Percentiles rank a stretch among this genome's conserved stretches.
These are phyloP conservation scores for Solanum piurae DNA, from an alignment of 257 asterid species.

Conservation along the genomic window DNA sequence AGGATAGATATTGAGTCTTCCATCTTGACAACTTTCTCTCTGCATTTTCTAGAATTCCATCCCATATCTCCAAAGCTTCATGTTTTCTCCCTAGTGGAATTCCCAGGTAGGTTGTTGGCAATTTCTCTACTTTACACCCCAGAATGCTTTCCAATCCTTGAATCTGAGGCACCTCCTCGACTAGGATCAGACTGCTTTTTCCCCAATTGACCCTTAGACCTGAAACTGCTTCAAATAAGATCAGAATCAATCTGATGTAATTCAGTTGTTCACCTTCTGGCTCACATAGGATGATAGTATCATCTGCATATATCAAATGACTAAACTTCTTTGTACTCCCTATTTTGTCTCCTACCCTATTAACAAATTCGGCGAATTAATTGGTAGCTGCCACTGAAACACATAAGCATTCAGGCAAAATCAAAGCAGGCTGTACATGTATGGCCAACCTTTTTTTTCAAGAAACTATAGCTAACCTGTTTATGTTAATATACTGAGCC, in stretches of 20 bases:
- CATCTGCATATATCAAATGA: not conserved
- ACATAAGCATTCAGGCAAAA: not conserved
- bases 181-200: not conserved
- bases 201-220: not conserved
- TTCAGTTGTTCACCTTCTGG: not conserved
- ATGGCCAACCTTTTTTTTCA: not conserved
- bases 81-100: not conserved
- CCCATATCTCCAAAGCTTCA: not conserved
- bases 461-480: conserved; percentile 54
- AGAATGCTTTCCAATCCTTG: not conserved
- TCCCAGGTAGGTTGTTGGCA: not conserved
- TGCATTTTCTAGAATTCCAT: not conserved
- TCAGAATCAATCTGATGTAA: not conserved
- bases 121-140: not conserved
- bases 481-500: conserved; percentile 65
- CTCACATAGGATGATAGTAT: not conserved
- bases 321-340: not conserved
- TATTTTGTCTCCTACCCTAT: not conserved
- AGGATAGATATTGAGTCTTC: not conserved
- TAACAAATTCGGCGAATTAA: not conserved
- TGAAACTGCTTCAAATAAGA: not conserved
- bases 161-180: not conserved
- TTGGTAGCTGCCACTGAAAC: not conserved
- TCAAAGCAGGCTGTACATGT: not conserved
- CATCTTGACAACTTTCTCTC: not conserved